Evolutionary conservation across 345 rosid genomes (phyloP).

Genomic region (Pistacia vera): DNA sequence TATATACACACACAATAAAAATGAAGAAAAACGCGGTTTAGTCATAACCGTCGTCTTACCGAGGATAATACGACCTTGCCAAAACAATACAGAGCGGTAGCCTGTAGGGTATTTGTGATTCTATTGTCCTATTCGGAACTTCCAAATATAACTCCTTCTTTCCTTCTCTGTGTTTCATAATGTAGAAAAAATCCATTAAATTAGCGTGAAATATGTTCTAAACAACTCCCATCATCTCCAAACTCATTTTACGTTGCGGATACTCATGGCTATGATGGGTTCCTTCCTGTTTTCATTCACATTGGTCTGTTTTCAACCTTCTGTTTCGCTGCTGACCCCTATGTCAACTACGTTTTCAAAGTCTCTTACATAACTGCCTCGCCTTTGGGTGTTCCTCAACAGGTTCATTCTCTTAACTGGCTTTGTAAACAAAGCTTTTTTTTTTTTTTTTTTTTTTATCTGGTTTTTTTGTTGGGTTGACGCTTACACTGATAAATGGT

Average conservation of each 20-base stretch:
- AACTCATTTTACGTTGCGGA: not conserved
- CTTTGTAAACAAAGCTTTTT: no score
- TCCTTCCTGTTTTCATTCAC: conserved; percentile 28
- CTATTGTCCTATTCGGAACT: not conserved
- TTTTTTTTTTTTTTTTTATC: no score
- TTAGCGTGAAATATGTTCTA: not conserved
- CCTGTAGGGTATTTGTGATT: not conserved
- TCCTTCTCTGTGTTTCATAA: not conserved
- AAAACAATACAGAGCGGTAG: not conserved
- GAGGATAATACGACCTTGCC: not conserved
- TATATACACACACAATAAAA: not conserved
- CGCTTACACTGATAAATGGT: not conserved
- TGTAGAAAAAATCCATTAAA: not conserved
- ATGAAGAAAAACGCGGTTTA: conserved; percentile 4
- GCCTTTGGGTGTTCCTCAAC: conserved; percentile 89
- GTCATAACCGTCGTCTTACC: not conserved
- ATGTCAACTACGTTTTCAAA: conserved; percentile 48
- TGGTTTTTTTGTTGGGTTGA: no score
- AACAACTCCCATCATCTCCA: not conserved
- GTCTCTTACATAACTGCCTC: conserved; percentile 72
- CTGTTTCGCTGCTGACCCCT: conserved; percentile 68
- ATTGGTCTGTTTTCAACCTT: conserved; percentile 44
- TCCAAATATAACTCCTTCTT: not conserved
- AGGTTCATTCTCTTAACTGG: conserved; percentile 41
- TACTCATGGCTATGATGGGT: conserved; percentile 28